Percentiles rank a stretch among this genome's conserved stretches.
These are phyloP conservation scores for Colletotrichum horii DNA, from an alignment of 2,329 filamentous ascomycete species.

Conservation along the genomic window DNA sequence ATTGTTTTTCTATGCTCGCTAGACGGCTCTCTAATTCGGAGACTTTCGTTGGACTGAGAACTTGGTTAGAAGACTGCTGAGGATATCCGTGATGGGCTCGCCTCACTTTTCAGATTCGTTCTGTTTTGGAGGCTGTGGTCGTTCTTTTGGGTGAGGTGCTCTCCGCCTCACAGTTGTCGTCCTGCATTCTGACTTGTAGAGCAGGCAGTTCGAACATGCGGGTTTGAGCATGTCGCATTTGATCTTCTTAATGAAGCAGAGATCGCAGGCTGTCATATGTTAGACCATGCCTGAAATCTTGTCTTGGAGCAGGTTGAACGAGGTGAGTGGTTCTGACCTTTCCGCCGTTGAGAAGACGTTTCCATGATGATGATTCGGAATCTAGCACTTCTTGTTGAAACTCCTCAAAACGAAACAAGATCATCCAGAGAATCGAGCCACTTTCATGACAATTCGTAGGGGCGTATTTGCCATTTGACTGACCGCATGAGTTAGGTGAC, in stretches of 20 bases:
- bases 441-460: background rate
- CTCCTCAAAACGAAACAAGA: background rate
- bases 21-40: conserved; percentile 29
- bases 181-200: conserved; percentile 45
- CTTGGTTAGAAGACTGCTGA: background rate
- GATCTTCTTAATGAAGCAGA: conserved; percentile 52
- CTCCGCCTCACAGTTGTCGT: conserved; percentile 34
- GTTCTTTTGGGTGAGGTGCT: conserved; percentile 17
- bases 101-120: background rate
- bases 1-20: conserved; percentile 34
- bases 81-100: too few relatives aligned
- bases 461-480: background rate
- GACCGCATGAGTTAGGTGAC: background rate
- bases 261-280: conserved; percentile 40
- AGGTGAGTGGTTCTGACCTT: conserved; percentile 24
- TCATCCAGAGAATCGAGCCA: background rate
- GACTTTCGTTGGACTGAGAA: background rate
- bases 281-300: background rate
- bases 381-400: background rate
- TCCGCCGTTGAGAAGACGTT: conserved; percentile 29
- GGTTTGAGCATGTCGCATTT: conserved; percentile 51
- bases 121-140: conserved; percentile 13
- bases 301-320: background rate
- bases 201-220: conserved; percentile 46
- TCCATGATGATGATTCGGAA: conserved; percentile 27